Evolutionary conservation across 1,284 basidiomycete species (phyloP), one percentile per base, ranked within the genome.

Genomic region (Leccinum glutinopallens): DNA sequence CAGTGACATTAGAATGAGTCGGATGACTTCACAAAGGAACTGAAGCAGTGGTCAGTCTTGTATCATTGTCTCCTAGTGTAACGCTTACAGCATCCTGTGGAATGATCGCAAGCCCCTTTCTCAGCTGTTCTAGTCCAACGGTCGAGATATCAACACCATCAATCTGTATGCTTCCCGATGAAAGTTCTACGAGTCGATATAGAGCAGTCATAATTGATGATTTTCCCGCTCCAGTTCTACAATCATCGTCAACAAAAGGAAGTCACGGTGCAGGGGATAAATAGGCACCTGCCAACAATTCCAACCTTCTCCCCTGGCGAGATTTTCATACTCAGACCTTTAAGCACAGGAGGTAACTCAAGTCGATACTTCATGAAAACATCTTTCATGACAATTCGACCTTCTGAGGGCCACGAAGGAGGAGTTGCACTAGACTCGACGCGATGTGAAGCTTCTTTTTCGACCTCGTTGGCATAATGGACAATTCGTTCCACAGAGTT

Each of bases 221-320:
- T 73, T 92, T 91, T 41, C 90, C 90, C 1, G 90, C 90, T n/a
- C 90, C 90, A 29, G 90, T 92, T 69, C 89, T 87, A 64, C 15
- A 63, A 32, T 35, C n/a, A 56, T 69, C 9, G 67, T 53, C 19
- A 12, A 39, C 3, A 25, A 22, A 51, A 60, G 35, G 29, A 59
- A 62, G 17, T 57, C 33, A 55, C 41, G 54, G 37, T 60, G 2
- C 4, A 29, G 6, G 35, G 7, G 7, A 43, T 35, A 8, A 2
- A 64, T 72, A 55, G 6, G 35, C 69, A 83, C 84, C 88, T 80
- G 66, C 90, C 90, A 61, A 95, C 91, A 58, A 94, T 90, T 65
- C 93, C 93, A 70, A 97, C 90, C 81, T 97, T 96, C 77, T 97
- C 94, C 70, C 94, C 93, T 69, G 89, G 78, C 63, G 81, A 68